Evolutionary conservation across 148 eudicot species (phyloP).

Genomic region (Vaccinium vitisidaea): DNA sequence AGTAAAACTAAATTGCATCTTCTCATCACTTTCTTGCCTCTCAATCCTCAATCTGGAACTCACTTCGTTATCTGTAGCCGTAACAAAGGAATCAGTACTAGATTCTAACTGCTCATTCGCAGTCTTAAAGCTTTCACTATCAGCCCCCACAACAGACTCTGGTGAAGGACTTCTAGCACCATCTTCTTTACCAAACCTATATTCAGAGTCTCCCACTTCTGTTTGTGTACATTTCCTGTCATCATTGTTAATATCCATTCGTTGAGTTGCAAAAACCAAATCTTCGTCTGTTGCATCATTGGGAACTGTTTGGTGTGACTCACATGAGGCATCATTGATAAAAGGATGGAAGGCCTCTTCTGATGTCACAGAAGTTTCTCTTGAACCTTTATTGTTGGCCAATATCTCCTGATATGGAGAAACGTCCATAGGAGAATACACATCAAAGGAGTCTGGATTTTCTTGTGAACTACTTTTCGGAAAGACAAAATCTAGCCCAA

Average conservation of each 20-base stretch:
- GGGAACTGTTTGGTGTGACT: constrained; percentile 21
- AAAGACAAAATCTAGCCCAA: constrained; percentile 34
- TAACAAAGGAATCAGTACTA: constrained; percentile 32
- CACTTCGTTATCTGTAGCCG: constrained; percentile 50
- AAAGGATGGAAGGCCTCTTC: constrained; percentile 32
- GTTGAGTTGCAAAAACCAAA: constrained; percentile 51
- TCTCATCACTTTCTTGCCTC: constrained; percentile 10
- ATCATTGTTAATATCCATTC: constrained; percentile 47
- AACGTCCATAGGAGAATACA: constrained; percentile 91
- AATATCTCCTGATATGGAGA: constrained; percentile 66
- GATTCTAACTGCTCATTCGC: constrained; percentile 58
- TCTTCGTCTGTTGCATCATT: constrained; percentile 46
- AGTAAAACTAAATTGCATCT: constrained; percentile 17
- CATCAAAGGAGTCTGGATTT: constrained; percentile 44
- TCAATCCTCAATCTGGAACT: constrained; percentile 34
- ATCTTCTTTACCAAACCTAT: constrained; percentile 22
- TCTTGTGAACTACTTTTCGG: constrained; percentile 36
- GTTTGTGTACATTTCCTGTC: constrained; percentile 30
- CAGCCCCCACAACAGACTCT: constrained; percentile 47
- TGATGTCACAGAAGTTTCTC: constrained; percentile 49
- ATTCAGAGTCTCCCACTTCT: constrained; percentile 32
- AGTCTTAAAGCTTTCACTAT: constrained; percentile 73
- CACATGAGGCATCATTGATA: constrained; percentile 31
- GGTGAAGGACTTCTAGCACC: constrained; percentile 36
- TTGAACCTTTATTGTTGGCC: constrained; percentile 30